Base-by-base conservation (phyloP, 75 land plant genomes). In the Pseudotsuga menziesii region DNA sequence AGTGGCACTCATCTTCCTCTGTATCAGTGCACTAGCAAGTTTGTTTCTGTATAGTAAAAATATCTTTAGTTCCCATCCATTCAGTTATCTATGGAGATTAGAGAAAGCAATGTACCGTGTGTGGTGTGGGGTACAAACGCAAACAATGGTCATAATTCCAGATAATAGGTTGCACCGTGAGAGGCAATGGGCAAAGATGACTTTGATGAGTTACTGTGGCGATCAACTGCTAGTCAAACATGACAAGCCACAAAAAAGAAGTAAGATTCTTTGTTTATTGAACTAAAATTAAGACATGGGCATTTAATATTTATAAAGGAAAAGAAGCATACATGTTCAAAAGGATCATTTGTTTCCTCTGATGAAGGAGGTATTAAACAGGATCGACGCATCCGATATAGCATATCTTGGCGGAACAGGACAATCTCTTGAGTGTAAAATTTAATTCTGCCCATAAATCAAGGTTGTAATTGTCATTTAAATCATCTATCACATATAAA, bases 101-200 rank as follows among this genome's bases (percentile, higher is more conserved):
- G 75, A 73, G 75, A 14, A 73, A 56, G 35, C 4, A 27, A 36
- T 67, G 17, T 88, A 96, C 98, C 80, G 92, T 88, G 56, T 97
- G 95, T 36, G 99, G 99, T 69, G 91, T 93, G 48, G 99, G 99
- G 77, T 97, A 97, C 55, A 97, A 78, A 41, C 86, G 84, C 14
- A 97, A 84, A 61, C 89, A 86, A 76, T 97, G 99, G 77, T 97
- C 99, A 83, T 89, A 96, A 77, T 93, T 92, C 99, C 99, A 97
- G 26, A 89, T 93, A 63, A 97, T 91, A 64, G 99, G 98, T 70
- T 97, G 99, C 20, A 91, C 87, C 26, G 88, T 89, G 3, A 97
- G 87, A 66, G 99, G 98, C 61, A 97, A 83, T n/a, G 99, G 99
- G 44, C 99, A 97, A 9, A 97, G 90, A 83, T 97, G 99, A 84